Evolutionary conservation across 78 protist species (phyloP), one percentile per base, ranked within the genome.

Genomic region (Speleostelium caveatum): DNA sequence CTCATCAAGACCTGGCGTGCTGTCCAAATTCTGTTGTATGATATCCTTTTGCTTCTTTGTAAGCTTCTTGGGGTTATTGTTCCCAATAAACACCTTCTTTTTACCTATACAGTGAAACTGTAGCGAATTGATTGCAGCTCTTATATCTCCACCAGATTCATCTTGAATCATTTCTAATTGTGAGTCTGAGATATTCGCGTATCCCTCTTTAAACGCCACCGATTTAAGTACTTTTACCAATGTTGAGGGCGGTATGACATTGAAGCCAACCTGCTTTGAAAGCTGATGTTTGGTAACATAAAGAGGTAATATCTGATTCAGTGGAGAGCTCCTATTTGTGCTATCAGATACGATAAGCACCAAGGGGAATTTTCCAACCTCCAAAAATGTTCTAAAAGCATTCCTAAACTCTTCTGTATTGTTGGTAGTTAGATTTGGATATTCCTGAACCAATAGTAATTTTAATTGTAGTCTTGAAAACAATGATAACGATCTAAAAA

Each of bases 121-220:
- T 28, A 83, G 38, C 0, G 77, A 69, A 60, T 69, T 59, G 3
- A 83, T 83, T 19, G 91, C 77, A 24, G 91, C 91, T 60, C 91
- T 53, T 2, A 83, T 59, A 59, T 83, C 91, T 32, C 91, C 91
- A 16, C 61, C 91, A 59, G 73, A n/a, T 42, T 83, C 91, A 10
- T 49, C 28, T n/a, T 10, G 56, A 62, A 83, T 26, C 12, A 61
- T 39, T 30, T 83, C 75, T 14, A 83, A 10, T 60, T 60, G 71
- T 22, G 30, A n/a, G 0, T 42, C 17, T 0, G 75, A 35, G 4
- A 83, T 22, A 26, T 41, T 24, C 0, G 58, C 12, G 36, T 33
- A 79, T 22, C 88, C 88, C 39, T 79, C 88, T 5, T 28, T 22
- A 6, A 24, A n/a, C 28, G 88, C 8, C 2, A 83, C 41, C 6